Evolutionary conservation across 2,329 filamentous ascomycete genomes (phyloP), one percentile per base, ranked within the genome.

Genomic region (Fonsecaea pugnacius): DNA sequence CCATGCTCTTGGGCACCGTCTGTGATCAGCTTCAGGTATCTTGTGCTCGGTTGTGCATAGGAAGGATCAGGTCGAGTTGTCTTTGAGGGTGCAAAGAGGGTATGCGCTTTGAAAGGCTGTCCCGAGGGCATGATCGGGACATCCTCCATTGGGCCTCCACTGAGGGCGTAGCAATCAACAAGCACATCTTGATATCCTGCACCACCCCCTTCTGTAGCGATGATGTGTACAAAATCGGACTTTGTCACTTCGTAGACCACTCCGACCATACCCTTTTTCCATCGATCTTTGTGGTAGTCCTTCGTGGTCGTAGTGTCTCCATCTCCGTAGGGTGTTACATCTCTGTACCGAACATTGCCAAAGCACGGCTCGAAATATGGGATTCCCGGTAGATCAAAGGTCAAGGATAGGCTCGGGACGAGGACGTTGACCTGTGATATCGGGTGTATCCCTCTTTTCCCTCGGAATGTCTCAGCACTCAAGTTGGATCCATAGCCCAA

Each of bases 401-500:
- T 91, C 58, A 99, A 81, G 56, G 85, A 83, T 54, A 98, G 81
- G 4, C 85, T 84, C 0, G 95, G 95, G 1, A 92, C 91, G 4
- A 89, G 85, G 7, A 96, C 94, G 73, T 92, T 92, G 73, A 93
- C 79, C 68, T 90, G 85, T 43, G 91, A 92, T 14, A 98, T 72
- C 0, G 95, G 95, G 30, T 85, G 86, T 77, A 98, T 94, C 65
- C 89, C 89, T 58, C 94, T 89, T 65, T 78, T 81, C 64, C 90
- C 91, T 54, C 89, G 83, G 76, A 98, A 97, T 0, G 91, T 96
- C 75, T 91, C 81, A 14, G 88, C 86, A 66, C 84, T 87, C 67
- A 98, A 85, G 75, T 98, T 98, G 58, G 92, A 96, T 70, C 94
- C 95, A 75, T 97, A 98, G 10, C 93, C 94, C 24, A 94, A 85